Evolutionary conservation across 164 flowering plant genomes (phyloP), one percentile per base, ranked within the genome.

Genomic region (Kingdonia uniflora): DNA sequence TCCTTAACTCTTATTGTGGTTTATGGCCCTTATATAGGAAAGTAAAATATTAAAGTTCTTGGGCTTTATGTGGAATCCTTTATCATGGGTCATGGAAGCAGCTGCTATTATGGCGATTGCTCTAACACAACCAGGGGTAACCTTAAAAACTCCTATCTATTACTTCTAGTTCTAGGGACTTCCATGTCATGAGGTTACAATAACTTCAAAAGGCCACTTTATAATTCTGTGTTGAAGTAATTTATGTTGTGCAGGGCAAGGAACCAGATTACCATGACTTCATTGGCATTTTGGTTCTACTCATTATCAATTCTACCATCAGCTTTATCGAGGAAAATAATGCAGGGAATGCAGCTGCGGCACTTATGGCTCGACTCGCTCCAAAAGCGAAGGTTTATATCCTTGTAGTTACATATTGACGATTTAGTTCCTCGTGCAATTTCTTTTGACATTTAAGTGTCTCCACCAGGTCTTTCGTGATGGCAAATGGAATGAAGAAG

Each of bases 271-370:
- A 60, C 55, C 85, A 74, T 41, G 92, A 84, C 58, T 84, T 84
- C 40, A 22, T 66, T 51, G 92, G 92, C 11, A 84, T 84, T 54
- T 0, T 81, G 35, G 19, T 61, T 13, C 56, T 81, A 33, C 78
- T 84, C 16, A 14, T 84, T 22, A 77, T 84, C 65, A 84, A 84
- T 55, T 84, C 87, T 0, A 76, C 91, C 14, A 81, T 81, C 56
- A 84, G 87, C 56, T 84, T 80, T 61, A 71, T 81, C n/a, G 92
- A 84, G 63, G 87, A 84, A 65, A 81, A 84, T 49, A 84, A 81
- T 69, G 92, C 92, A 19, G 86, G 88, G 7, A 84, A 84, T 69
- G 92, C 92, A 14, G 92, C 92, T 33, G 85, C 85, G 44, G 85
- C 92, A 43, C 85, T 84, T 19, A 84, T 84, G 92, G 92, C 92